Conservation (phyloP, 306 rosid species). For the Ceratonia siliqua region DNA sequence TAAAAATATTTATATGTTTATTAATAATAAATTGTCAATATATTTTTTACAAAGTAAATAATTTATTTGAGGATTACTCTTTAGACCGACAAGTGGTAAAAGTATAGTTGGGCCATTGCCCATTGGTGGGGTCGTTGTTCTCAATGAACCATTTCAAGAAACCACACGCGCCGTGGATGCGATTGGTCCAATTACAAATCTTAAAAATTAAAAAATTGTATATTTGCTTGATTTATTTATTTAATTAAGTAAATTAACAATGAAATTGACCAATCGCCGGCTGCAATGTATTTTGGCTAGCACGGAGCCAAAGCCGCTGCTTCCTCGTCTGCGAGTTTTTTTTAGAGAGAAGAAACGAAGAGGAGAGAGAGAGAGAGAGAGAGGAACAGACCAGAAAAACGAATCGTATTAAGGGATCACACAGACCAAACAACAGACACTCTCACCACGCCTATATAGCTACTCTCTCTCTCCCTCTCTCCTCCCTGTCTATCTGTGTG, state of each 20-base stretch:
- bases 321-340: background rate
- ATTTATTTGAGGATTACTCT: too few relatives aligned
- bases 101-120: too few relatives aligned
- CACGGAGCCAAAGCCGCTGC: background rate
- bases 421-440: background rate
- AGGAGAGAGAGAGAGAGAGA: background rate
- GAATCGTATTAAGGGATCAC: constrained; percentile 26
- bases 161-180: background rate
- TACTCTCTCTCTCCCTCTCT: background rate
- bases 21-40: too few relatives aligned
- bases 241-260: background rate
- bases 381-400: background rate
- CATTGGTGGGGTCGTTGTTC: background rate
- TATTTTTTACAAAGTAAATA: too few relatives aligned
- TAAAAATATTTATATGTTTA: too few relatives aligned
- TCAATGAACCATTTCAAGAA: background rate
- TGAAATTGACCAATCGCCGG: constrained; percentile 18
- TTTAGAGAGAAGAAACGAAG: background rate
- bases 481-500: background rate
- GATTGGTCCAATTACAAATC: background rate
- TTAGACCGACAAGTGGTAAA: too few relatives aligned
- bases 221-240: background rate
- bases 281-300: background rate
- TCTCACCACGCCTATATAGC: background rate
- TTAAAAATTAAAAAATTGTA: background rate